phyloP scores from a whole-genome alignment of 345 rosid genomes.

The Anacardium occidentale region DNA sequence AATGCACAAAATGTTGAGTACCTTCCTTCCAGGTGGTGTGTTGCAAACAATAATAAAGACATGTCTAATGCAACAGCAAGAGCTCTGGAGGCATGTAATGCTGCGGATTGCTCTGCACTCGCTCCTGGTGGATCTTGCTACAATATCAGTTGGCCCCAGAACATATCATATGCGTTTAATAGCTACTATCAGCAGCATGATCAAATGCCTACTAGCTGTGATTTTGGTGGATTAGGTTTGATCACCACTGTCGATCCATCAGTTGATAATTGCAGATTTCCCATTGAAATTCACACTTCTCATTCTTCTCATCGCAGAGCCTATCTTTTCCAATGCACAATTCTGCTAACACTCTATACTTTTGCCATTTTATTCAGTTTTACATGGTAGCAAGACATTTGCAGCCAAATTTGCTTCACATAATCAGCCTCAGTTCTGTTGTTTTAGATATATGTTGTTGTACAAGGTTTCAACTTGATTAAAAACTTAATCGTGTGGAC shows the following conservation, averaged over 20 bases:
- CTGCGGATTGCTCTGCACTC: conserved; percentile 66
- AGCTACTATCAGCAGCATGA: conserved; percentile 84
- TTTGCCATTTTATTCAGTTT: conserved; percentile 14
- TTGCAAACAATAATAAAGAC: conserved; percentile 66
- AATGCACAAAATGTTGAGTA: conserved; percentile 72
- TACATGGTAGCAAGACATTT: neutral
- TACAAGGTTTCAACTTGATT: conserved; percentile 12
- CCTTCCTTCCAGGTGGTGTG: conserved; percentile 86
- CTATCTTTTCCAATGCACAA: conserved; percentile 20
- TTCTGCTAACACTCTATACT: conserved; percentile 15
- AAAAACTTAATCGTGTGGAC: neutral
- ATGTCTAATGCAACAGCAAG: conserved; percentile 65
- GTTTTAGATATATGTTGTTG: conserved; percentile 1
- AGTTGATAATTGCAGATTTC: conserved; percentile 52
- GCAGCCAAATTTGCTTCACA: neutral
- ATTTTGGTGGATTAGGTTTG: conserved; percentile 84
- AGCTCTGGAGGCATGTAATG: conserved; percentile 62
- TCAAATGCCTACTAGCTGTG: conserved; percentile 69
- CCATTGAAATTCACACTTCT: conserved; percentile 55
- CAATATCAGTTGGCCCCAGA: conserved; percentile 70
- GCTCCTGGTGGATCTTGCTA: conserved; percentile 79
- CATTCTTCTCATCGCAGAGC: conserved; percentile 27
- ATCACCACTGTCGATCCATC: conserved; percentile 89
- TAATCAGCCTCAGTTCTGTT: conserved; percentile 5
- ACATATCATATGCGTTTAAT: conserved; percentile 82